Percentiles rank a stretch among this genome's conserved stretches.
These are phyloP conservation scores for Amoeboaphelidium occidentale DNA, from an alignment of 371 early-diverging fungal genomes.

Conservation along the genomic window DNA sequence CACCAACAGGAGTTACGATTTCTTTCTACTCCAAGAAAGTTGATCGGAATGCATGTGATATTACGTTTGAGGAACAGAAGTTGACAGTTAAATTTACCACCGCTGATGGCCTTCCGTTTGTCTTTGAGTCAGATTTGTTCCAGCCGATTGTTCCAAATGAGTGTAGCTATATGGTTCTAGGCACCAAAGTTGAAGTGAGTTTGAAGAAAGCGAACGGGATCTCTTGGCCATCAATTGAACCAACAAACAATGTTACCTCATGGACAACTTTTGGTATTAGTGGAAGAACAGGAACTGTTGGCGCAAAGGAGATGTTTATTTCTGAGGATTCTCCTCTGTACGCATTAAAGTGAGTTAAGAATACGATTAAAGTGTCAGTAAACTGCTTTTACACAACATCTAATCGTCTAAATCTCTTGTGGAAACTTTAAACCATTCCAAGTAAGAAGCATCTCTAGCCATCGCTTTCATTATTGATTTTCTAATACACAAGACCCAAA, in stretches of 20 bases:
- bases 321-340: background rate
- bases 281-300: slow-evolving; percentile 4
- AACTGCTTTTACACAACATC: too few species aligned
- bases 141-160: slow-evolving; percentile 36
- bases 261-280: slow-evolving; percentile 61
- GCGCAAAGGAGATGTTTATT: slow-evolving; percentile 1
- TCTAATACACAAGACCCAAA: too few species aligned
- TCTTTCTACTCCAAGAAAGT: slow-evolving; percentile 77
- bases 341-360: background rate
- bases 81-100: slow-evolving; percentile 1
- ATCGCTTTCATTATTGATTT: too few species aligned
- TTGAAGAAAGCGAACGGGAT: slow-evolving; percentile 61
- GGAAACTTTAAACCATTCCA: too few species aligned
- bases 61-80: slow-evolving; percentile 26
- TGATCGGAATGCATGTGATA: slow-evolving; percentile 31
- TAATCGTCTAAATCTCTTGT: too few species aligned
- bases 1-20: slow-evolving; percentile 48
- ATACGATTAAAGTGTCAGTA: too few species aligned
- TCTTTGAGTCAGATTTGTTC: slow-evolving; percentile 29
- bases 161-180: slow-evolving; percentile 38
- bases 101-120: slow-evolving; percentile 26
- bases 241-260: slow-evolving; percentile 21
- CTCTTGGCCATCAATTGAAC: slow-evolving; percentile 62
- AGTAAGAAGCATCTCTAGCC: too few species aligned
- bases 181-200: slow-evolving; percentile 64